Evolutionary conservation across 2,329 filamentous ascomycete genomes (phyloP).

Genomic region (Xylaria sp.): DNA sequence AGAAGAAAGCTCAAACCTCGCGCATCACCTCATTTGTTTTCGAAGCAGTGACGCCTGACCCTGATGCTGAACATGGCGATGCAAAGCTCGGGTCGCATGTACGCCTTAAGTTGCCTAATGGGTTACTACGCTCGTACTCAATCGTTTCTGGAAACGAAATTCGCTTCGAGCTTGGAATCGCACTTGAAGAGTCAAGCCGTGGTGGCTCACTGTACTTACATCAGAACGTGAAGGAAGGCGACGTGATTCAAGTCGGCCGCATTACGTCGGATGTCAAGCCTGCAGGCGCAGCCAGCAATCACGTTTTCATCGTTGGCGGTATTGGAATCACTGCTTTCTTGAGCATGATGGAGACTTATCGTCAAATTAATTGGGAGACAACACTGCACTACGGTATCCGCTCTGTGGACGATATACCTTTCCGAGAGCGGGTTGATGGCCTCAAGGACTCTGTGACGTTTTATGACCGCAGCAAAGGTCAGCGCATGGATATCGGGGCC

Average conservation of each 20-base stretch:
- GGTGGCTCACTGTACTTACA: constrained; percentile 72
- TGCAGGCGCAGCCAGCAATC: constrained; percentile 60
- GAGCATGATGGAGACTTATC: constrained; percentile 55
- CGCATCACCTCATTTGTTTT: constrained; percentile 63
- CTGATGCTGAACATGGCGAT: constrained; percentile 50
- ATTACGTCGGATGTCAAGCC: constrained; percentile 62
- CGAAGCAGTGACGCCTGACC: constrained; percentile 54
- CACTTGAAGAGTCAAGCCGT: constrained; percentile 63
- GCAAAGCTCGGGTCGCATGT: constrained; percentile 62
- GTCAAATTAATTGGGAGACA: constrained; percentile 59
- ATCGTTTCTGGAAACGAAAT: constrained; percentile 62
- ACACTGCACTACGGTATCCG: constrained; percentile 69
- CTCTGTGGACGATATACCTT: constrained; percentile 63
- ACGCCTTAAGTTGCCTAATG: constrained; percentile 65
- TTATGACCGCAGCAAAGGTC: constrained; percentile 62
- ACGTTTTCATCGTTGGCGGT: constrained; percentile 71
- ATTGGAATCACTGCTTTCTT: constrained; percentile 75
- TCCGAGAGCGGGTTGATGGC: constrained; percentile 57
- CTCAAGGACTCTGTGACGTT: constrained; percentile 57
- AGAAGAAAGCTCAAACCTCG: constrained; percentile 62
- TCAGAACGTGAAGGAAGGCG: constrained; percentile 57
- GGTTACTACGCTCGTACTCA: constrained; percentile 68
- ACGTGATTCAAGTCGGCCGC: constrained; percentile 61
- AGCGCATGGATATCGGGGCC: constrained; percentile 61
- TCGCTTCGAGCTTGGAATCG: constrained; percentile 67